These are phyloP conservation scores for Hypomontagnella monticulosa DNA, from an alignment of 495 filamentous ascomycete genomes.

Conservation along the genomic window DNA sequence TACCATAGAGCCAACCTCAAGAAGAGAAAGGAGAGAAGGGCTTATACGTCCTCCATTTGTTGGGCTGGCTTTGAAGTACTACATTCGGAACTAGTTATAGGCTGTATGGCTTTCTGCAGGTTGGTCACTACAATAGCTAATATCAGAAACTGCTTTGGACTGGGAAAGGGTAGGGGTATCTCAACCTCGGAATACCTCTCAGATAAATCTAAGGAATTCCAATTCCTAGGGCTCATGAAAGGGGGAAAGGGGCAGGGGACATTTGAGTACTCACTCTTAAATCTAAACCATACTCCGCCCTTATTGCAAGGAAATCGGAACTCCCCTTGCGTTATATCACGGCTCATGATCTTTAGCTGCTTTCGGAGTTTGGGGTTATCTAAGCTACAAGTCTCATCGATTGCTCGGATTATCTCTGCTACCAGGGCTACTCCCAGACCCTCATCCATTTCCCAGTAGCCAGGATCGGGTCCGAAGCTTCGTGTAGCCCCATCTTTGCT, in stretches of 20 bases:
- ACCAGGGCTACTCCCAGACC: conserved; percentile 20
- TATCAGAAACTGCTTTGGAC: background rate
- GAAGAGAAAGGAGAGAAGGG: too few relatives aligned
- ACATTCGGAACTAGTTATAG: background rate
- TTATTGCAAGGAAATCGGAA: conserved; percentile 10
- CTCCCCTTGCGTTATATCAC: conserved; percentile 13
- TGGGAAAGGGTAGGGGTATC: background rate
- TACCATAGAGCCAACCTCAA: background rate
- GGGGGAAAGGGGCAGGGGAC: background rate
- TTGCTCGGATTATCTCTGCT: conserved; percentile 19
- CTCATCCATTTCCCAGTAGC: conserved; percentile 24
- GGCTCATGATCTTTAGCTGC: conserved; percentile 6
- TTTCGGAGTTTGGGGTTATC: conserved; percentile 17
- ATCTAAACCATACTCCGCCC: conserved; percentile 23
- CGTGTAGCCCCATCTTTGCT: conserved; percentile 4
- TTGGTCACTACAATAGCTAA: conserved; percentile 5
- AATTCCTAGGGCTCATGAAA: too few relatives aligned
- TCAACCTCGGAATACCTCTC: too few relatives aligned
- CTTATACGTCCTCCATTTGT: background rate
- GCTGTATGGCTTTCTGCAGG: conserved; percentile 20
- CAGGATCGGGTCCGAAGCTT: conserved; percentile 29
- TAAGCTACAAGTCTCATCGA: conserved; percentile 19
- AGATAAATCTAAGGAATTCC: too few relatives aligned
- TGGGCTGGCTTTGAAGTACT: background rate
- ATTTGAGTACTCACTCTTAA: conserved; percentile 11